Base-by-base conservation (phyloP, 345 rosid genomes). In the Anastatica hierochuntica region DNA sequence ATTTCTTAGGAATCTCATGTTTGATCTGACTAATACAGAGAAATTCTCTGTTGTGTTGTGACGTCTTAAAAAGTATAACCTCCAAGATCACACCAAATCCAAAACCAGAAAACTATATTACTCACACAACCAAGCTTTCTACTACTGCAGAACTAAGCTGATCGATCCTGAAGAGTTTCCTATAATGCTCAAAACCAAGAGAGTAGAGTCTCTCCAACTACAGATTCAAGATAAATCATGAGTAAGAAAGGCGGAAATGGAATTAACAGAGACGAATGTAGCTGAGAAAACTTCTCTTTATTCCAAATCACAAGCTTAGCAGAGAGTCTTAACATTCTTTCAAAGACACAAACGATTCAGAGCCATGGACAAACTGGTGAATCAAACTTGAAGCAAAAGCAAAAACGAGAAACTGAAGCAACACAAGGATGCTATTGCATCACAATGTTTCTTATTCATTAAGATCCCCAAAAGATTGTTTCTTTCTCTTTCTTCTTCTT, bases 371-470 rank as follows among this genome's bases (percentile, higher is more conserved):
- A 29, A 15, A 43, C 58, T 12, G 16, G 14, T 11, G 33, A 5
- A 29, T n/a, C 47, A 37, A 34, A 44, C 6, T n/a, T n/a, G n/a
- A n/a, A n/a, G n/a, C n/a, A n/a, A 43, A 14, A 56, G 18, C 43
- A 57, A 58, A 18, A 20, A 30, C 21, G 6, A 40, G 18, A 49
- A 53, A 35, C 16, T 10, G 10, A 62, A 43, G 10, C 17, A 49
- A 49, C 48, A 30, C 47, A 38, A 63, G 55, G 44, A 63, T 63
- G 49, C 36, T 14, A 63, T 31, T 54, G 38, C 62, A 56, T 55
- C 34, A 38, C 14, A 26, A 24, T 24, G 27, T 24, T 64, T 56
- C 39, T 64, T 48, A 53, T 63, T 63, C 42, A 45, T 63, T 11
- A 50, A 12, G n/a, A n/a, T n/a, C n/a, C 11, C 4, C 51, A 43